Evolutionary conservation across 164 flowering plant genomes (phyloP), one percentile per base, ranked within the genome.

Genomic region (Echeveria elegans): DNA sequence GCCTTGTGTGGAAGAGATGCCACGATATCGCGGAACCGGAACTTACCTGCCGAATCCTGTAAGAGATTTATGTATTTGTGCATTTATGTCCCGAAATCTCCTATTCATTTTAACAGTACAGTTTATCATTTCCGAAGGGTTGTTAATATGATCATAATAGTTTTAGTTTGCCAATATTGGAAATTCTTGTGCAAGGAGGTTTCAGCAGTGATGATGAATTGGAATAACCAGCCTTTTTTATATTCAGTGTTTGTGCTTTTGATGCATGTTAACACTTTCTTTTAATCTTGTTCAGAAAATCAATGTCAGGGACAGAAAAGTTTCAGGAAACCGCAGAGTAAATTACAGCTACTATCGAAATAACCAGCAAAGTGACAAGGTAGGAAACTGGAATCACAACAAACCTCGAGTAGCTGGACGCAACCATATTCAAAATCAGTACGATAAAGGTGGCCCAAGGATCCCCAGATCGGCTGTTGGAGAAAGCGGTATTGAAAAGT

Each of bases 31-130:
- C 75, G 99, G 99, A 64, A 94, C 97, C 10, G 99, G 99, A 71
- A 92, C 99, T 31, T 95, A 92, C 72, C 73, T 95, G 76, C 99
- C 99, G 41, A 89, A 87, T 82, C 93, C 90, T 73, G 99, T 92
- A 87, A 85, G 94, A 69, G 65, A 23, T 30, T 40, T 43, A 29
- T 63, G 19, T 66, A 48, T 18, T 19, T 29, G 8, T 52, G 28
- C 61, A n/a, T 37, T 12, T 63, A 64, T 19, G 41, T 7, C 66
- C 5, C 2, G 30, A 12, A 32, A 28, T 10, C 23, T 9, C 61
- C 16, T 34, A 7, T 58, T 29, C 15, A n/a, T 40, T 6, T 24
- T 53, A 29, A 19, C 62, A 2, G 34, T 53, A 30, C 15, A n/a
- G 29, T 58, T 61, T 28, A 23, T 38, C n/a, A 9, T 52, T 21